Evolutionary conservation across 164 flowering plant species (phyloP).

Genomic region (Umbellularia californica): DNA sequence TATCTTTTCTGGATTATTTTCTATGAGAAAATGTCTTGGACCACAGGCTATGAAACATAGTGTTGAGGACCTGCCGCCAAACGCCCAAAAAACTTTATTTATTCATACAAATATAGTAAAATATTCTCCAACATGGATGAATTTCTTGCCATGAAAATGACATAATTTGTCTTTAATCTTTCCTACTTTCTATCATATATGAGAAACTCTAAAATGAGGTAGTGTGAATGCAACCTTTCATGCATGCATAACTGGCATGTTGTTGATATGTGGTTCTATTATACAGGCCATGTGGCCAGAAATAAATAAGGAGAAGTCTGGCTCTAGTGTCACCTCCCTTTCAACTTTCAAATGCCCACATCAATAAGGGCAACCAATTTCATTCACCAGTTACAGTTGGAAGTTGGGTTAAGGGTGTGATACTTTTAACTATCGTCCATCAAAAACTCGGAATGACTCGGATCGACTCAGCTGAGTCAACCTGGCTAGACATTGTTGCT

Average conservation of each 20-base stretch:
- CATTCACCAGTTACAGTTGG: background rate
- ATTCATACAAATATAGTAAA: too few relatives aligned
- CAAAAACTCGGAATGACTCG: background rate
- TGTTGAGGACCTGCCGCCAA: too few relatives aligned
- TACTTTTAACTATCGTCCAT: background rate
- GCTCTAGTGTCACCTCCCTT: background rate
- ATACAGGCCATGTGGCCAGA: background rate
- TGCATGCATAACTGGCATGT: background rate
- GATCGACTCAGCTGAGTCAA: background rate
- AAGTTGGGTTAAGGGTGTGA: too few relatives aligned
- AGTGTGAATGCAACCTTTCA: background rate
- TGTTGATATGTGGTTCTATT: background rate
- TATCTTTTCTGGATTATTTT: too few relatives aligned
- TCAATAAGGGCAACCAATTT: background rate
- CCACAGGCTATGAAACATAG: too few relatives aligned
- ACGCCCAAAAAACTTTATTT: too few relatives aligned
- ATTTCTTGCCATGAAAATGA: background rate
- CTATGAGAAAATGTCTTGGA: too few relatives aligned
- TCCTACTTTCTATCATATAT: background rate
- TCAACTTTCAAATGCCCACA: background rate
- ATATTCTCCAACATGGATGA: too few relatives aligned
- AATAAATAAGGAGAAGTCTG: background rate
- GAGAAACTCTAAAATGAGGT: background rate
- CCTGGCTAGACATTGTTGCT: background rate
- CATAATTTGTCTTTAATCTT: background rate